A percentile compares a stretch with the other conserved stretches of the same genome.
Conservation (phyloP, 768 basidiomycete species). For the Lentinula sp. region DNA sequence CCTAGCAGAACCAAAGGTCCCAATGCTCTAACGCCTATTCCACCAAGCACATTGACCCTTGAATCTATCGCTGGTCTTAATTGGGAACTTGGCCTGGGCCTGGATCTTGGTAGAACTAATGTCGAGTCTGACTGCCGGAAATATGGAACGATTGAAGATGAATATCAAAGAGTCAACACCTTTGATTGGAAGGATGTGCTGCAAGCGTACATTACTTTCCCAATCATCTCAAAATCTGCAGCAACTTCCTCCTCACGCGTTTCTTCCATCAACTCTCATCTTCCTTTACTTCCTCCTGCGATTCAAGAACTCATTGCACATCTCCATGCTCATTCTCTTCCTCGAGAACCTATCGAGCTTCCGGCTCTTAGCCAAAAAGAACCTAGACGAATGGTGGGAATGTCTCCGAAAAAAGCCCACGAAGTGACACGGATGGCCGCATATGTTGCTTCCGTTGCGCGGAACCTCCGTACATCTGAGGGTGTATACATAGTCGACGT, state of each 20-base stretch:
- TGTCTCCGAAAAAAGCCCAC: conserved; percentile 75
- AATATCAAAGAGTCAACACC: not conserved
- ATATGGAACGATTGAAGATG: not conserved
- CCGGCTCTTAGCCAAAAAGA: not conserved
- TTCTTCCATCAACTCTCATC: not conserved
- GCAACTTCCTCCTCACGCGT: not conserved
- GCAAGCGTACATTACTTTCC: not conserved
- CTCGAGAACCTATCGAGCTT: not conserved
- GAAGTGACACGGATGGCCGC: conserved; percentile 62
- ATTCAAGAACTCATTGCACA: not conserved
- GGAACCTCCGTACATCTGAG: conserved; percentile 15
- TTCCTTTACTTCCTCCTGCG: not conserved
- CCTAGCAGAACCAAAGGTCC: too few relatives aligned
- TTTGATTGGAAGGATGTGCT: not conserved
- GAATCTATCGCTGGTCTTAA: not conserved
- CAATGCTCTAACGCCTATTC: too few relatives aligned
- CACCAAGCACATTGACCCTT: too few relatives aligned
- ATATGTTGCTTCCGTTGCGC: conserved; percentile 38
- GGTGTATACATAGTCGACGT: conserved; percentile 55
- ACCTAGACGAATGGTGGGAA: conserved; percentile 28
- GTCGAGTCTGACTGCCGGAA: not conserved
- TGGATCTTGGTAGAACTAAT: not conserved
- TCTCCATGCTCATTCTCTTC: conserved; percentile 8
- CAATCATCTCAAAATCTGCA: not conserved
- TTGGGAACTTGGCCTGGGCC: not conserved